A percentile compares a stretch with the other conserved stretches of the same genome.
Conservation (phyloP, 208 protist species). For the Crithidia sp. region DNA sequence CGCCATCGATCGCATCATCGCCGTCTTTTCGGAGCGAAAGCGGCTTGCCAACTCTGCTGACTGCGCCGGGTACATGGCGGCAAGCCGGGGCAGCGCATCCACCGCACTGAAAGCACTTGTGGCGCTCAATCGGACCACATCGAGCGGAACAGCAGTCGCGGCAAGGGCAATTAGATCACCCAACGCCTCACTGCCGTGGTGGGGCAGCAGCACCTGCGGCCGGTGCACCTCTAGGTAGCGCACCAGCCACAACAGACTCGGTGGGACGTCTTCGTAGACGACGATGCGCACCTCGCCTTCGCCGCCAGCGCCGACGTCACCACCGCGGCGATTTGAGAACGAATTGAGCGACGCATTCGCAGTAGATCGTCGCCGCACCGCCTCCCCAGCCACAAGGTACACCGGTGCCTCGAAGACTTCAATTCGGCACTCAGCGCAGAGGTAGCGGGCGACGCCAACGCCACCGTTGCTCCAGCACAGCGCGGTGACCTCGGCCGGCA, state of each 20-base stretch:
- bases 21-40: constrained; percentile 45
- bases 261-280: constrained; percentile 42
- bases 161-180: constrained; percentile 40
- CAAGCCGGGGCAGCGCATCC: constrained; percentile 47
- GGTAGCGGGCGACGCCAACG: constrained; percentile 52
- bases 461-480: constrained; percentile 30
- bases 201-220: constrained; percentile 53
- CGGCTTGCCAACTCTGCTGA: constrained; percentile 52
- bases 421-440: constrained; percentile 43
- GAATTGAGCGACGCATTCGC: neutral
- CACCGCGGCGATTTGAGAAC: neutral
- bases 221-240: constrained; percentile 46
- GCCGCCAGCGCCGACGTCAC: neutral
- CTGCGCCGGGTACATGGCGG: constrained; percentile 55
- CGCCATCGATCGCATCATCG: constrained; percentile 80
- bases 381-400: constrained; percentile 30
- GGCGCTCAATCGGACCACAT: constrained; percentile 42
- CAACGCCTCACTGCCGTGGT: constrained; percentile 37
- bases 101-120: constrained; percentile 41
- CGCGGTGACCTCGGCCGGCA: constrained; percentile 1
- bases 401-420: constrained; percentile 59
- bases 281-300: constrained; percentile 31
- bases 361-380: constrained; percentile 8
- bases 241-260: constrained; percentile 55
- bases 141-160: constrained; percentile 13